A percentile compares a stretch with the other conserved stretches of the same genome.
Conservation (phyloP, 1,139 yeast species). For the Yamadazyma diddensiae region DNA sequence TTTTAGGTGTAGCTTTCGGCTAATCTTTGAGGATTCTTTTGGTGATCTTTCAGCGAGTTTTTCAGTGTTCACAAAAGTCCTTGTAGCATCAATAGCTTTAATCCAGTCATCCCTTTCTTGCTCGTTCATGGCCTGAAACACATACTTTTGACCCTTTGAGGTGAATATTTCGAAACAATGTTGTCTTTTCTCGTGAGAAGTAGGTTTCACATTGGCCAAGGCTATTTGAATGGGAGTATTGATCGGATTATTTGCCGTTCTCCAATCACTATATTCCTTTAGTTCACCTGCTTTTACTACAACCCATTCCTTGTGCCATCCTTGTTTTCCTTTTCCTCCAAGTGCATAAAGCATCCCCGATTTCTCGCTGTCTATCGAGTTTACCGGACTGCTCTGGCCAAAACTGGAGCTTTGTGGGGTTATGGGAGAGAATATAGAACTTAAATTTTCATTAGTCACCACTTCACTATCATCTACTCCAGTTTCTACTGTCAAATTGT, state of each 20-base stretch:
- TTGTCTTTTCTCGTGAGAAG: conserved; percentile 45
- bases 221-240: conserved; percentile 73
- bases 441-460: conserved; percentile 31
- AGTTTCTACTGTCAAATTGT: conserved; percentile 21
- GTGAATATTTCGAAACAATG: conserved; percentile 77
- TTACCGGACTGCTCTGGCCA: background rate
- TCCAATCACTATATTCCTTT: conserved; percentile 79
- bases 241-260: conserved; percentile 63
- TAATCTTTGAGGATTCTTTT: conserved; percentile 2
- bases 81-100: conserved; percentile 50
- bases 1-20: conserved; percentile 10
- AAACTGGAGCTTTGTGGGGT: background rate
- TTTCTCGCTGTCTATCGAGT: conserved; percentile 23
- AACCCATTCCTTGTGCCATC: conserved; percentile 94
- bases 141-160: conserved; percentile 63
- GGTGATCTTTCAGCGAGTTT: conserved; percentile 16
- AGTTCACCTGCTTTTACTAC: conserved; percentile 65
- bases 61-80: conserved; percentile 35
- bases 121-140: conserved; percentile 74
- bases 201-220: conserved; percentile 63
- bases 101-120: conserved; percentile 74
- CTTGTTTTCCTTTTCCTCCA: conserved; percentile 72
- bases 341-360: conserved; percentile 64
- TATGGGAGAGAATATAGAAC: conserved; percentile 25
- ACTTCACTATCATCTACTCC: conserved; percentile 17